Evolutionary conservation across 352 stramenopile species (phyloP).

Genomic region (Phytophthora multivora): DNA sequence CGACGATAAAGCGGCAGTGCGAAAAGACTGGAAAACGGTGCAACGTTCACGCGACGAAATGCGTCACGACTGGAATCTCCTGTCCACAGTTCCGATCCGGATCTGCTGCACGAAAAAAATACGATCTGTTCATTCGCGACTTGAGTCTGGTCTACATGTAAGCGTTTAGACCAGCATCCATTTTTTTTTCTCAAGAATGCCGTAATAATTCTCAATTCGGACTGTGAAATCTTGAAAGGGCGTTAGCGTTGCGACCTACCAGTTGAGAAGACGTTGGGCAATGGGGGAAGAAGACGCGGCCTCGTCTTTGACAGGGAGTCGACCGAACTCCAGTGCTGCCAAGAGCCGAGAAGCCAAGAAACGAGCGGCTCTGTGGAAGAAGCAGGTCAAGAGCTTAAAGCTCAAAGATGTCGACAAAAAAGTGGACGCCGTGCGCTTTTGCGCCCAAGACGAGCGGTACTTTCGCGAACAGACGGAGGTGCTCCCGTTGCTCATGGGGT

Average conservation of each 20-base stretch:
- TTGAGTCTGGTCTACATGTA: too few relatives aligned
- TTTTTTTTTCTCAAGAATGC: not conserved
- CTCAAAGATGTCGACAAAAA: conserved; percentile 73
- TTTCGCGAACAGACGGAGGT: conserved; percentile 63
- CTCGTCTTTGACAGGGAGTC: not conserved
- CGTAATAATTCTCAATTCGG: too few relatives aligned
- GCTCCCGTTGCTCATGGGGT: conserved; percentile 49
- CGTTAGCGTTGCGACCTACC: conserved; percentile 11
- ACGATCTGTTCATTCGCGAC: conserved; percentile 7
- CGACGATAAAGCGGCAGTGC: too few relatives aligned
- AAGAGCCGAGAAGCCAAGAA: conserved; percentile 43
- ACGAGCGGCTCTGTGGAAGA: conserved; percentile 48
- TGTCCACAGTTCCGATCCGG: conserved; percentile 1
- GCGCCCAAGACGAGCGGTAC: conserved; percentile 55
- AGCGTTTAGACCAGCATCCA: not conserved
- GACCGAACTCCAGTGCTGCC: conserved; percentile 20
- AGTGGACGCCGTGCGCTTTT: conserved; percentile 57
- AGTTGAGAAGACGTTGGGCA: not conserved
- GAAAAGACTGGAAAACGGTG: too few relatives aligned
- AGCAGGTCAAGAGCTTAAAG: conserved; percentile 66
- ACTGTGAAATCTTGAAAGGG: conserved; percentile 21
- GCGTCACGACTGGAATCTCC: not conserved
- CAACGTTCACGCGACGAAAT: not conserved
- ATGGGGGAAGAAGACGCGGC: conserved; percentile 32
- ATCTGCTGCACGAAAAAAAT: conserved; percentile 2